Base-by-base conservation (phyloP, 2,329 filamentous ascomycete species). In the Aspergillus costaricaensis region DNA sequence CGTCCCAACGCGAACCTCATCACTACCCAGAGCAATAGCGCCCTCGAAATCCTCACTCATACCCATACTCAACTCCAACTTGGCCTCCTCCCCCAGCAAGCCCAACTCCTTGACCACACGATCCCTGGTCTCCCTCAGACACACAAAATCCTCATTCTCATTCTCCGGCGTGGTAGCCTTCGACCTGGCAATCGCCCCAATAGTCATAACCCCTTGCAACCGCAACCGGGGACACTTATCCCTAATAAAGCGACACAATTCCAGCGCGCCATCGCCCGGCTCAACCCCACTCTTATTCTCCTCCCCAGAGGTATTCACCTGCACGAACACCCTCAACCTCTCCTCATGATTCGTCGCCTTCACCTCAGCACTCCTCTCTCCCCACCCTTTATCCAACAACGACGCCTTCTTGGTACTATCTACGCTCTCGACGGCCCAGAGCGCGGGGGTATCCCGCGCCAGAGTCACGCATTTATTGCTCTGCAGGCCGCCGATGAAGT, bases 41-140 rank as follows among this genome's bases (percentile, higher is more conserved):
- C 89, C 90, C 80, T 96, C 93, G 75, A 94, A 99, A 76, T 99
- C 95, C 71, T 91, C 88, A 74, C 92, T 97, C 95, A 99, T 99
- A 6, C 94, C 94, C 94, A 99, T 99, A 77, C 93, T 97, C 77
- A 98, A 76, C 81, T 97, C 92, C 69, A 97, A 74, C 62, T 83
- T 82, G n/a, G 80, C 77, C 15, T 81, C 72, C 3, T 64, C 66
- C 4, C 65, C 74, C 15, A 80, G 73, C 43, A 86, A 67, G 0
- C 81, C 85, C 55, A 93, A 70, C 66, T 88, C 88, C 70, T 78
- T 72, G 2, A 83, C 85, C 2, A 97, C 86, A 14, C 85, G 76
- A 74, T 96, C 90, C 58, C 91, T 82, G 73, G 90, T 88, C 70
- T 89, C 83, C 54, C 80, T 81, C 72, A 99, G 76, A 4, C 79